Base-by-base conservation (phyloP, 805 yeast genomes). In the Kurtzmaniella fragi region DNA sequence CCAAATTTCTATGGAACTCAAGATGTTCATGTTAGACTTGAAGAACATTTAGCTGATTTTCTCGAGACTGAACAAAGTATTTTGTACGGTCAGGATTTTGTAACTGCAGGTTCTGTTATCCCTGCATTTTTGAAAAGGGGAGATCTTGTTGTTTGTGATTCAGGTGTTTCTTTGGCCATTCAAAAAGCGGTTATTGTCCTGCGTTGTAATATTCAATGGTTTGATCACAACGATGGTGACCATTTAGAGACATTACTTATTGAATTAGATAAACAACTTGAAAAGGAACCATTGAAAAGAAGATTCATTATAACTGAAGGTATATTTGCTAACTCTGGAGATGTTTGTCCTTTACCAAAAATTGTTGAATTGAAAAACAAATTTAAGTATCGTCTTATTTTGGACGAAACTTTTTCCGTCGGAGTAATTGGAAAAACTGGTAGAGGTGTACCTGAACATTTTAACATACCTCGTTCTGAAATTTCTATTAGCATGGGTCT, bases 1-100 rank as follows among this genome's bases (percentile, higher is more conserved):
- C 95, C 97, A 32, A 95, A 95, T 41, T 93, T 93, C 54, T 93
- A 90, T 60, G 99, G 99, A 44, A 84, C 89, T 43, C 96, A 89
- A 62, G 96, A 89, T 56, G 88, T 82, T 32, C 99, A 93, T 56
- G 81, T 80, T 40, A 73, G 82, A 50, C 70, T 86, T 41, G 95
- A 89, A 58, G 79, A 78, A 50, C 84, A 80, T 45, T 62, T 93
- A 43, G 80, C 96, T 10, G 58, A 68, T 26, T 91, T 80, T 54
- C 77, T 91, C 47, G 88, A 84, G 17, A 75, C 87, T 2, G 95
- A 86, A 47, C 74, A 75, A 40, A 80, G 88, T 35, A 86, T 93
- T 40, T 66, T 91, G 32, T 93, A 93, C 57, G 95, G 97, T 33
- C 99, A 93, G 68, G 97, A 91, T 55, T 82, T 85, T 50, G 78